phyloP scores from a whole-genome alignment of 106 monocot species.

The Dendrobium chrysotoxum region DNA sequence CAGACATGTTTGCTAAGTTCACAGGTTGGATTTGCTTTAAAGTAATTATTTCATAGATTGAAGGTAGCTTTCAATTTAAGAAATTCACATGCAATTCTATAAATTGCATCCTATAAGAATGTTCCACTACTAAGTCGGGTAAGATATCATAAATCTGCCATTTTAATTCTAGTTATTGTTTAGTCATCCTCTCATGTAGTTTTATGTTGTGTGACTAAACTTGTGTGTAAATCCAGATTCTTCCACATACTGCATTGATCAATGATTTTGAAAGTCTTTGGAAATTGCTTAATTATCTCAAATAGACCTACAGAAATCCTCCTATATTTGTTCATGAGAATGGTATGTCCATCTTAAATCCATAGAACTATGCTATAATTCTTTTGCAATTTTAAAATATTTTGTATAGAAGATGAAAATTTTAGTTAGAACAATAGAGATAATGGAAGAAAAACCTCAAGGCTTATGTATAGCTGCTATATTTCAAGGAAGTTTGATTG shows the following conservation, averaged over 20 bases:
- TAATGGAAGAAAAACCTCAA: too few relatives aligned
- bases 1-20: constrained; percentile 13
- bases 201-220: not conserved
- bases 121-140: not conserved
- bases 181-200: not conserved
- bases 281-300: constrained; percentile 1
- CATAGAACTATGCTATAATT: not conserved
- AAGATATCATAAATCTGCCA: not conserved
- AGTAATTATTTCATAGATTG: not conserved
- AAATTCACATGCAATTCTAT: not conserved
- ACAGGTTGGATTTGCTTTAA: not conserved
- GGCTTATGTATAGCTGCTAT: too few relatives aligned
- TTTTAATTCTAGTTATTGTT: not conserved
- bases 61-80: not conserved
- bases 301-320: constrained; percentile 13
- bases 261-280: not conserved
- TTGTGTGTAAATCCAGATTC: not conserved
- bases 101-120: not conserved
- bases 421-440: too few relatives aligned
- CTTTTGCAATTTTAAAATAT: not conserved
- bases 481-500: too few relatives aligned
- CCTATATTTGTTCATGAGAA: constrained; percentile 17
- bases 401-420: not conserved
- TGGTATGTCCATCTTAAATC: constrained; percentile 1
- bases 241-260: not conserved